Conservation (phyloP, 2,329 filamentous ascomycete genomes). For the Claviceps lovelessii region DNA sequence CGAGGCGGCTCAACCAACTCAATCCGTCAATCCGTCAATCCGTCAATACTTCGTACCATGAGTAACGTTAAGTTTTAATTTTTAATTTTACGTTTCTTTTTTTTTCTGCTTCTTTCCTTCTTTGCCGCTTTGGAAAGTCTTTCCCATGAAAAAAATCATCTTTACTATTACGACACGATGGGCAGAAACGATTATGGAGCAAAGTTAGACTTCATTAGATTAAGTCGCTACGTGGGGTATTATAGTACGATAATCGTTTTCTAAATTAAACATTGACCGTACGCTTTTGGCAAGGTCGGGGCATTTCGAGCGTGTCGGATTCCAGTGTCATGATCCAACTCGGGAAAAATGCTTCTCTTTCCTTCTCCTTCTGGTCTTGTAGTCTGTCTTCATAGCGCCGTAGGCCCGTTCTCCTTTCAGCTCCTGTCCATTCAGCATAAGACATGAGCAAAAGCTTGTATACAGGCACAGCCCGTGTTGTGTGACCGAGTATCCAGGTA, state of each 20-base stretch:
- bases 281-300: neutral
- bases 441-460: neutral
- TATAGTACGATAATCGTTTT: constrained; percentile 1
- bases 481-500: neutral
- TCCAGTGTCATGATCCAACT: neutral
- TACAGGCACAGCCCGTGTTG: neutral
- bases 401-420: neutral
- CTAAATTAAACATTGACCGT: neutral
- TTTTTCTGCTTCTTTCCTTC: too few relatives aligned
- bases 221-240: constrained; percentile 7
- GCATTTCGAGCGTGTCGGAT: neutral
- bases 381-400: neutral
- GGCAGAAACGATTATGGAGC: too few relatives aligned
- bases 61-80: too few relatives aligned
- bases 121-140: too few relatives aligned
- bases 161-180: too few relatives aligned
- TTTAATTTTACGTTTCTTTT: too few relatives aligned
- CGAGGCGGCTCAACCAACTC: too few relatives aligned
- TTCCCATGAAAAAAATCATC: too few relatives aligned
- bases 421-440: neutral
- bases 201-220: constrained; percentile 1
- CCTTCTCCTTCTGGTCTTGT: neutral
- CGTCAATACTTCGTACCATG: too few relatives aligned
- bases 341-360: neutral
- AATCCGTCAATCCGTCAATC: neutral